These are phyloP conservation scores for Raffaelea arxii DNA, from an alignment of 2,329 filamentous ascomycete genomes.

Conservation along the genomic window DNA sequence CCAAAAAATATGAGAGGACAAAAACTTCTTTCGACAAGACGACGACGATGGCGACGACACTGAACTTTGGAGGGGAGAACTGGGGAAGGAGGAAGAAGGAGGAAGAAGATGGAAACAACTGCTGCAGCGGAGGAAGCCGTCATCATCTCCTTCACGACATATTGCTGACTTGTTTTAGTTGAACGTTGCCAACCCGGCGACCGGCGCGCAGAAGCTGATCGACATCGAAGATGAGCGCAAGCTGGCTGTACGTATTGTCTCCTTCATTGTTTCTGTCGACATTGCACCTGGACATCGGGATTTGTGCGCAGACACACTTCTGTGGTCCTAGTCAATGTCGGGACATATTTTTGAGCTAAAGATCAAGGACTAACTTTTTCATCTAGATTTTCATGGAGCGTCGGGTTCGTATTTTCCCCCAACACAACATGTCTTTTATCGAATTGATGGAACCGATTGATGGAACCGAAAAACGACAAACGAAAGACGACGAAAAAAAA, in stretches of 20 bases:
- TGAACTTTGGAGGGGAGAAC: too few species aligned
- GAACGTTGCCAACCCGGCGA: slow-evolving; percentile 83
- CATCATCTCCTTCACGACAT: neutral
- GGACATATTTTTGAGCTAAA: too few species aligned
- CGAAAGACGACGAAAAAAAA: neutral
- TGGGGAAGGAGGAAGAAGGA: too few species aligned
- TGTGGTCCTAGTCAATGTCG: too few species aligned
- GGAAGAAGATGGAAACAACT: too few species aligned
- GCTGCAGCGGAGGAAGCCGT: too few species aligned
- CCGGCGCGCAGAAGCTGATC: slow-evolving; percentile 99
- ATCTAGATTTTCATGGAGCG: slow-evolving; percentile 16
- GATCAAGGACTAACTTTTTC: neutral
- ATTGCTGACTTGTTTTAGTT: slow-evolving; percentile 34
- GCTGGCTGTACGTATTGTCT: slow-evolving; percentile 63
- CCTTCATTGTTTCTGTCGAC: neutral
- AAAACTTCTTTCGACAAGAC: too few species aligned
- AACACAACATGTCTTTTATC: neutral
- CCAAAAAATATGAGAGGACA: too few species aligned
- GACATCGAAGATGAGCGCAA: slow-evolving; percentile 99
- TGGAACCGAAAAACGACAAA: neutral
- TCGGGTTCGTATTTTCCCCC: slow-evolving; percentile 11
- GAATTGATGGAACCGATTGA: neutral
- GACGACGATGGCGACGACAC: too few species aligned
- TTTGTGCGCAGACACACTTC: too few species aligned
- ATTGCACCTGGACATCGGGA: neutral